These are phyloP conservation scores for Leccinum imitatum DNA, from an alignment of 768 basidiomycete genomes.

Conservation along the genomic window DNA sequence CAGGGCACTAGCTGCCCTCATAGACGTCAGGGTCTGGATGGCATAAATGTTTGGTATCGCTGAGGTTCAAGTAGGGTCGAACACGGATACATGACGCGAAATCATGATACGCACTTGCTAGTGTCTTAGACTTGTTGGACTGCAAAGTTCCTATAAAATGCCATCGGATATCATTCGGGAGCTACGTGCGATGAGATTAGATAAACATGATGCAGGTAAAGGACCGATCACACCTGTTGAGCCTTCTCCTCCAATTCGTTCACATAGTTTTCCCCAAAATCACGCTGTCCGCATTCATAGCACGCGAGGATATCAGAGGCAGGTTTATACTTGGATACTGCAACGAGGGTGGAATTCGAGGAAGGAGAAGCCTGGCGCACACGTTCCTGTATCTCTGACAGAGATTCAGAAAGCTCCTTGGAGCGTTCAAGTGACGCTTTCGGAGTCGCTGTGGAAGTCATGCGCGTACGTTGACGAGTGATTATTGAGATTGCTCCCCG, in stretches of 20 bases:
- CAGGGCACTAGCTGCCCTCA: slow-evolving; percentile 76
- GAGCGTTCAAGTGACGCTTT: slow-evolving; percentile 42
- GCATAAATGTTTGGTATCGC: slow-evolving; percentile 86
- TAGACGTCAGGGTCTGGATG: slow-evolving; percentile 83
- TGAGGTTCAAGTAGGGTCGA: slow-evolving; percentile 30
- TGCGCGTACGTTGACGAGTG: slow-evolving; percentile 16
- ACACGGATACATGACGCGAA: slow-evolving; percentile 1
- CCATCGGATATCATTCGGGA: slow-evolving; percentile 90
- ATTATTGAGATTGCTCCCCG: slow-evolving; percentile 5
- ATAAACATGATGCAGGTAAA: background rate
- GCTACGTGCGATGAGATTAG: slow-evolving; percentile 42
- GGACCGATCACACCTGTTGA: slow-evolving; percentile 46
- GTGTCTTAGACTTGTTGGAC: slow-evolving; percentile 89
- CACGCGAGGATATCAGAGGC: slow-evolving; percentile 82
- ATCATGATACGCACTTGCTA: slow-evolving; percentile 58
- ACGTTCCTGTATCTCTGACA: slow-evolving; percentile 51
- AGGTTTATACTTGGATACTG: slow-evolving; percentile 94
- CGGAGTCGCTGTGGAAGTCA: slow-evolving; percentile 17
- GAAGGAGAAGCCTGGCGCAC: slow-evolving; percentile 39
- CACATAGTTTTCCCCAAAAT: slow-evolving; percentile 98
- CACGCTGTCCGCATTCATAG: slow-evolving; percentile 76
- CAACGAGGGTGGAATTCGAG: slow-evolving; percentile 55
- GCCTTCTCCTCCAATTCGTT: slow-evolving; percentile 92
- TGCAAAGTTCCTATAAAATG: slow-evolving; percentile 96
- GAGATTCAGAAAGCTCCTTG: slow-evolving; percentile 51